Evolutionary conservation across 192 early-diverging fungal species (phyloP).

Genomic region (Funneliformis mosseae): DNA sequence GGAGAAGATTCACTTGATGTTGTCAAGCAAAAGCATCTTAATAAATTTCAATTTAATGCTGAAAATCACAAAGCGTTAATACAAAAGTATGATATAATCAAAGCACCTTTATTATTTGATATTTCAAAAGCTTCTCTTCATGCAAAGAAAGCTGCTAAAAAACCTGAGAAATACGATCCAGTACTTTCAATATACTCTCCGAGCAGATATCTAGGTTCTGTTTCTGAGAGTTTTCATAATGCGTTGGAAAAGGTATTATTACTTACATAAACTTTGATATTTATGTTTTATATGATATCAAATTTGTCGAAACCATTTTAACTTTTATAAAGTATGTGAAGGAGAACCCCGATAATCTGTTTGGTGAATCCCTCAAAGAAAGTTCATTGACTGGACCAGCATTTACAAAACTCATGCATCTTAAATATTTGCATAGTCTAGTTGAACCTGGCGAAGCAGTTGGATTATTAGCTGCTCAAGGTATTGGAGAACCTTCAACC

Average conservation of each 20-base stretch:
- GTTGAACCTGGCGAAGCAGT: constrained; percentile 98
- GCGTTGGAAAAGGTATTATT: constrained; percentile 54
- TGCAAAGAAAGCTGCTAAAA: constrained; percentile 78
- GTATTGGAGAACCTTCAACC: constrained; percentile 98
- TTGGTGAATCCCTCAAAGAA: constrained; percentile 43
- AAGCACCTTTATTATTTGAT: constrained; percentile 67
- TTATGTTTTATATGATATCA: constrained; percentile 11
- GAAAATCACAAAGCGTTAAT: constrained; percentile 84
- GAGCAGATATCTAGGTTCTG: constrained; percentile 80
- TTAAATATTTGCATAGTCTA: constrained; percentile 92
- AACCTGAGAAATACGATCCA: constrained; percentile 72
- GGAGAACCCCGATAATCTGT: constrained; percentile 73
- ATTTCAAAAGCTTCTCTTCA: constrained; percentile 72
- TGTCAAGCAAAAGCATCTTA: constrained; percentile 88
- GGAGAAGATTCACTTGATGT: constrained; percentile 98
- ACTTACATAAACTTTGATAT: too few species aligned
- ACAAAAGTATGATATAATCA: constrained; percentile 76
- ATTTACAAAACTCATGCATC: constrained; percentile 91
- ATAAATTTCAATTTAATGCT: constrained; percentile 91
- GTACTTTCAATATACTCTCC: constrained; percentile 82
- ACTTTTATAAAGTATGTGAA: constrained; percentile 56
- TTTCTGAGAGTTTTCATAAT: constrained; percentile 83
- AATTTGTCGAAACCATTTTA: not conserved
- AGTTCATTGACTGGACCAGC: constrained; percentile 60
- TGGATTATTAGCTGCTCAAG: constrained; percentile 95